Conservation (phyloP, 306 rosid genomes). For the Glycyrrhiza uralensis region DNA sequence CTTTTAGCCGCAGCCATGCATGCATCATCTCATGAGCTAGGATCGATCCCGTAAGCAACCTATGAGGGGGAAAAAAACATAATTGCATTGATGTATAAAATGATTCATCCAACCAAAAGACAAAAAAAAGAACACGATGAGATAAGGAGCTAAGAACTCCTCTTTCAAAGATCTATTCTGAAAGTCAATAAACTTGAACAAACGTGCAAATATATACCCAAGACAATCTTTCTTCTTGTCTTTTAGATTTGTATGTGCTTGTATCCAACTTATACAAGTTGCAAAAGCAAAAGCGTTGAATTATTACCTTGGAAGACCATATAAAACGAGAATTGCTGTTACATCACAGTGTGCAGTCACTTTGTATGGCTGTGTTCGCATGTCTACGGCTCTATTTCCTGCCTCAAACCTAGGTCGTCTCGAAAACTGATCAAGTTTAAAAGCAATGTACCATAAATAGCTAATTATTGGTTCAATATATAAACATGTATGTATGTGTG, state of each 20-base stretch:
- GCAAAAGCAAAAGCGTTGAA: conserved; percentile 15
- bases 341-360: conserved; percentile 82
- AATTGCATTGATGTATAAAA: conserved; percentile 52
- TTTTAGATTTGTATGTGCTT: not conserved
- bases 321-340: conserved; percentile 88
- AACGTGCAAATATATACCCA: not conserved
- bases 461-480: not conserved
- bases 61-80: conserved; percentile 11
- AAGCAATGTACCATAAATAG: conserved; percentile 48
- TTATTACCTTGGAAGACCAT: conserved; percentile 94
- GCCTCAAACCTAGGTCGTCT: conserved; percentile 46
- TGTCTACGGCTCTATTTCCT: conserved; percentile 39
- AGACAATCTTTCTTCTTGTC: not conserved
- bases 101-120: conserved; percentile 6
- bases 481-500: not conserved
- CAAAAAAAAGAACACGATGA: not conserved
- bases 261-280: not conserved
- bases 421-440: conserved; percentile 33
- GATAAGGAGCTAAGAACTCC: not conserved
- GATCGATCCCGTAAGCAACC: conserved; percentile 94
- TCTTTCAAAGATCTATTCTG: not conserved
- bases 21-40: conserved; percentile 99
- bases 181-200: not conserved
- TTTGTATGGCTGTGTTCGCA: conserved; percentile 56
- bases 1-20: conserved; percentile 96